These are phyloP conservation scores for Bothriochloa decipiens DNA, from an alignment of 176 grass and related monocot species.

Conservation along the genomic window DNA sequence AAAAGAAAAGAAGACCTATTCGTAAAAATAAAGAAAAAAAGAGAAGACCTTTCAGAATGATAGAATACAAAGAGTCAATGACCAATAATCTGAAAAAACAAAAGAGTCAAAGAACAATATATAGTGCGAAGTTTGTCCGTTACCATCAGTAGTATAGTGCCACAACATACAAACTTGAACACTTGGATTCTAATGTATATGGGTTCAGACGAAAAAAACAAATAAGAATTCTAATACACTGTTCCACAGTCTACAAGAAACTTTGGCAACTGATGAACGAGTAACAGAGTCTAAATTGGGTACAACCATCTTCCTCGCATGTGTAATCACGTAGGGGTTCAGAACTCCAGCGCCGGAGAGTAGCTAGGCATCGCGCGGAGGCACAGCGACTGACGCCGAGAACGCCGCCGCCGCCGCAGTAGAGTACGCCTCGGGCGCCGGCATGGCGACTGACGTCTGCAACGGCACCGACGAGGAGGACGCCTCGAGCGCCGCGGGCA, in stretches of 20 bases:
- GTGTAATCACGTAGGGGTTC: constrained; percentile 39
- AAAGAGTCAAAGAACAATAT: too few species aligned
- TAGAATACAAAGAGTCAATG: too few species aligned
- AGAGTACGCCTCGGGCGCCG: background rate
- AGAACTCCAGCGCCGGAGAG: constrained; percentile 42
- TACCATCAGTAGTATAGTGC: too few species aligned
- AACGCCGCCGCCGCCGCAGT: background rate
- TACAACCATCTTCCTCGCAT: constrained; percentile 10
- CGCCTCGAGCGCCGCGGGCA: background rate
- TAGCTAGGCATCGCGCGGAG: constrained; percentile 22
- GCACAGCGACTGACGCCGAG: constrained; percentile 5
- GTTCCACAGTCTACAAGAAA: constrained; percentile 23
- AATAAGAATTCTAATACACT: background rate
- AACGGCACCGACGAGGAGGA: constrained; percentile 33
- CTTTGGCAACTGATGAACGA: constrained; percentile 16
- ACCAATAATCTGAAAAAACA: too few species aligned
- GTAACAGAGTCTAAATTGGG: constrained; percentile 30
- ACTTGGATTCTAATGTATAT: too few species aligned
- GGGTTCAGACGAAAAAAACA: too few species aligned
- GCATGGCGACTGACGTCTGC: background rate
- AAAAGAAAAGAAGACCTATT: too few species aligned
- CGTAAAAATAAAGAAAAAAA: too few species aligned
- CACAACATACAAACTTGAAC: too few species aligned
- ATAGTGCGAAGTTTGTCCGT: too few species aligned
- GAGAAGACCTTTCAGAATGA: too few species aligned